These are phyloP conservation scores for Geotrichum aggregatum DNA, from an alignment of 1,139 yeast genomes.

Conservation along the genomic window DNA sequence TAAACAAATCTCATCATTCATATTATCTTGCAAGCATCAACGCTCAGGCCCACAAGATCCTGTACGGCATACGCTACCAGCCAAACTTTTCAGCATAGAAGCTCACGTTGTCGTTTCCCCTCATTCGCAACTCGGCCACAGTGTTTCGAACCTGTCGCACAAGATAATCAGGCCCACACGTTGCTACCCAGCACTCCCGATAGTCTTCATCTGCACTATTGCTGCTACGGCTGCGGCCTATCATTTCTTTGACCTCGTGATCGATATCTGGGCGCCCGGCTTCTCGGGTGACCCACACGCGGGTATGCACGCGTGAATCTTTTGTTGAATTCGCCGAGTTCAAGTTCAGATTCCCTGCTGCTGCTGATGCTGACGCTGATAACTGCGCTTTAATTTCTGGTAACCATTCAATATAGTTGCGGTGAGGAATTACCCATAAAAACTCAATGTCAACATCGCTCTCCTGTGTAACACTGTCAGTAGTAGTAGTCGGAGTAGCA, in stretches of 20 bases:
- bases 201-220: not conserved
- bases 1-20: too few relatives aligned
- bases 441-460: constrained; percentile 22
- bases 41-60: too few relatives aligned
- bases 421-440: constrained; percentile 32
- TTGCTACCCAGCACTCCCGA: constrained; percentile 28
- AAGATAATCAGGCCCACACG: constrained; percentile 32
- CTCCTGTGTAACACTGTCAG: not conserved
- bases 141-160: constrained; percentile 29
- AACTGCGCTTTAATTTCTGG: not conserved
- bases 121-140: constrained; percentile 25
- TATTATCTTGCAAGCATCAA: not conserved
- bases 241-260: constrained; percentile 20
- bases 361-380: too few relatives aligned
- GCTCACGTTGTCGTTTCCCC: constrained; percentile 25
- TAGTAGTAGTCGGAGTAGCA: too few relatives aligned
- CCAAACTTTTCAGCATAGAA: constrained; percentile 32
- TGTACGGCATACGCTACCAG: too few relatives aligned
- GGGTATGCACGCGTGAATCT: constrained; percentile 9
- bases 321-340: constrained; percentile 1
- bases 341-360: constrained; percentile 11
- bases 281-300: constrained; percentile 28
- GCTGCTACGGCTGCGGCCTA: constrained; percentile 12
- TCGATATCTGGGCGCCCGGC: constrained; percentile 28
- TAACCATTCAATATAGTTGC: constrained; percentile 27